These are phyloP conservation scores for Achlya hypogyna DNA, from an alignment of 352 stramenopile genomes.

Conservation along the genomic window DNA sequence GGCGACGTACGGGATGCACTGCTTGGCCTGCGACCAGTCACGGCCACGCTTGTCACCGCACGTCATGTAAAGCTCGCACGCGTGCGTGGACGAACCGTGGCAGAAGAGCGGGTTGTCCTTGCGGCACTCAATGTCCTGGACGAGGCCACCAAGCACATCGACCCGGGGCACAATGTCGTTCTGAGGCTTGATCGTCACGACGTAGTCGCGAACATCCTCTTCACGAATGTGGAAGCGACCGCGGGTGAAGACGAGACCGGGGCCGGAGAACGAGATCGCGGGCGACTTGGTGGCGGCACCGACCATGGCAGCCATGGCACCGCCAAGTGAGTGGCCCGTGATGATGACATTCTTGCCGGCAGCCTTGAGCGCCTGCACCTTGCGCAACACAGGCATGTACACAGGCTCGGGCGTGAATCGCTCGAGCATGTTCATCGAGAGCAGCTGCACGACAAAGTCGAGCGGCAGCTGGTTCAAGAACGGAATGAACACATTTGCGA, in stretches of 20 bases:
- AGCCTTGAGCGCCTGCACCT: constrained; percentile 37
- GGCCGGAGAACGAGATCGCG: constrained; percentile 74
- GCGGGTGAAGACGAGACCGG: constrained; percentile 66
- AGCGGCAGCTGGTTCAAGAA: constrained; percentile 78
- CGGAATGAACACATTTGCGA: constrained; percentile 72
- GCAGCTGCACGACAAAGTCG: constrained; percentile 70
- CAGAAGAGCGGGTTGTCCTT: constrained; percentile 65
- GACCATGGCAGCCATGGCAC: constrained; percentile 77
- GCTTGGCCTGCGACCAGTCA: constrained; percentile 63
- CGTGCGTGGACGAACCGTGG: constrained; percentile 75
- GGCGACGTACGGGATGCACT: constrained; percentile 59
- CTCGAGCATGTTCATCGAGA: constrained; percentile 67
- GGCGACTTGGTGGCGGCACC: constrained; percentile 73
- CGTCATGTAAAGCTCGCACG: constrained; percentile 74
- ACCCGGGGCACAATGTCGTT: constrained; percentile 73
- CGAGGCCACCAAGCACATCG: constrained; percentile 70
- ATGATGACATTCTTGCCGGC: constrained; percentile 69
- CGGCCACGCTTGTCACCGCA: constrained; percentile 70
- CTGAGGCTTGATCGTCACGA: constrained; percentile 75
- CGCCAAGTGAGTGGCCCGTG: constrained; percentile 75
- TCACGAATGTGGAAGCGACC: constrained; percentile 67
- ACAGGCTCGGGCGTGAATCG: constrained; percentile 68
- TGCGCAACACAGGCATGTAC: constrained; percentile 57
- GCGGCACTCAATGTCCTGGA: constrained; percentile 84
- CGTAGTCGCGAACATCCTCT: constrained; percentile 69